These are phyloP conservation scores for Ascochyta clinopodiicola DNA, from an alignment of 2,329 filamentous ascomycete genomes.

Conservation along the genomic window DNA sequence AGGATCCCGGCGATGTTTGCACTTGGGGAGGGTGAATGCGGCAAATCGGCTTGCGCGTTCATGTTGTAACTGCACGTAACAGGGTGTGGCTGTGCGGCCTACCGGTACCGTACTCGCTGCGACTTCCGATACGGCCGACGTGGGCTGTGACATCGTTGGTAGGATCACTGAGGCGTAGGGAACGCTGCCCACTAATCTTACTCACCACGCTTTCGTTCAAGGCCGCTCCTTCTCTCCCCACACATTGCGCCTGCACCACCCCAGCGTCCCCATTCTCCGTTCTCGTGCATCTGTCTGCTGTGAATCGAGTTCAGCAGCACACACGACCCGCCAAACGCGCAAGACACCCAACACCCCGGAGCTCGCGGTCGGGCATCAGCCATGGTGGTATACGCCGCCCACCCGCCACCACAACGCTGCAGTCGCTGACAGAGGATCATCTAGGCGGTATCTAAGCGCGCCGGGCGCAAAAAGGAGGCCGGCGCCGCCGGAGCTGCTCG, in stretches of 20 bases:
- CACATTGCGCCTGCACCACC: constrained; percentile 14
- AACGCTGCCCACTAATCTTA: constrained; percentile 14
- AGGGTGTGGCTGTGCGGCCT: constrained; percentile 27
- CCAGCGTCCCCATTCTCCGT: neutral
- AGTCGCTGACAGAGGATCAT: constrained; percentile 26
- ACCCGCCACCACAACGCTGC: constrained; percentile 6
- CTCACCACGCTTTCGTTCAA: constrained; percentile 11
- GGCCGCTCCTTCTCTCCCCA: constrained; percentile 7
- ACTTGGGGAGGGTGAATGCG: constrained; percentile 8
- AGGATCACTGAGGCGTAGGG: constrained; percentile 13
- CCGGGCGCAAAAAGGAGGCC: constrained; percentile 63
- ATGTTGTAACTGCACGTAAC: constrained; percentile 17
- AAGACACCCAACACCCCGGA: constrained; percentile 21
- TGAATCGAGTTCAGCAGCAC: constrained; percentile 6
- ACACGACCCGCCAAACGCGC: constrained; percentile 24
- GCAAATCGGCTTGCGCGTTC: constrained; percentile 27
- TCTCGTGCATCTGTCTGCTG: constrained; percentile 6
- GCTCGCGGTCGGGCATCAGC: constrained; percentile 42
- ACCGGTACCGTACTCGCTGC: constrained; percentile 16
- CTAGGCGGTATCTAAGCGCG: constrained; percentile 64
- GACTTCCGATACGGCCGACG: constrained; percentile 23
- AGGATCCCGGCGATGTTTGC: constrained; percentile 4
- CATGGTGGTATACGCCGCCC: constrained; percentile 44
- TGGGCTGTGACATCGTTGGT: constrained; percentile 30
- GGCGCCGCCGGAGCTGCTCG: constrained; percentile 53